phyloP scores from a whole-genome alignment of 2,329 filamentous ascomycete genomes.

The Lasiodiplodia hormozganensis region DNA sequence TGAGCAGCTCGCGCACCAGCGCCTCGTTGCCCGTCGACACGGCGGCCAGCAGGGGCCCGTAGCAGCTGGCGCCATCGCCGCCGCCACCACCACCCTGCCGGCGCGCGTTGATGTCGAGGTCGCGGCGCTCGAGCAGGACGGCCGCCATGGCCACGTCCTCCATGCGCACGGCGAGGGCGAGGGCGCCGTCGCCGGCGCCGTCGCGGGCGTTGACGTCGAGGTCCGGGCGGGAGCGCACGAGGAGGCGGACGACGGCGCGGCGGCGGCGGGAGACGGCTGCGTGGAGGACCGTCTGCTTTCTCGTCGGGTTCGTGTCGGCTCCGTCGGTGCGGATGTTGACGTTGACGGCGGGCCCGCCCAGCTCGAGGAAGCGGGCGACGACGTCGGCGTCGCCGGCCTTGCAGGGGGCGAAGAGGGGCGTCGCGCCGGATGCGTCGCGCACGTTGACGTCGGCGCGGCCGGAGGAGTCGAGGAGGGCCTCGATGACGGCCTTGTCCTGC shows the following conservation, averaged over 20 bases:
- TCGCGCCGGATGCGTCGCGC: background rate
- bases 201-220: background rate
- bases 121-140: background rate
- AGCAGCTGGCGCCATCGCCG: background rate
- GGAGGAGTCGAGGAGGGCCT: background rate
- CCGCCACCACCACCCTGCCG: background rate
- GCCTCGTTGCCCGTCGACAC: background rate
- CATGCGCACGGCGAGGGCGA: background rate
- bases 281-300: background rate
- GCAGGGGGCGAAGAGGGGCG: background rate
- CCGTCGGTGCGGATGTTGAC: background rate
- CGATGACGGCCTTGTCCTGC: background rate
- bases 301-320: background rate
- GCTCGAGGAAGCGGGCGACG: background rate
- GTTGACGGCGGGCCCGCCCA: background rate
- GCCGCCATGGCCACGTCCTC: background rate
- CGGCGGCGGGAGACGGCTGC: background rate
- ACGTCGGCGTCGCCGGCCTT: background rate
- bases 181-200: background rate
- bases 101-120: conserved; percentile 1
- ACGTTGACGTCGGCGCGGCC: background rate
- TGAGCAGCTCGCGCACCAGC: background rate
- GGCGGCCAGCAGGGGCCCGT: background rate
- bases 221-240: background rate
- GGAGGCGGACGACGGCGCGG: background rate